Conservation (phyloP, 2,329 filamentous ascomycete genomes). For the Fusarium sulawesiense region DNA sequence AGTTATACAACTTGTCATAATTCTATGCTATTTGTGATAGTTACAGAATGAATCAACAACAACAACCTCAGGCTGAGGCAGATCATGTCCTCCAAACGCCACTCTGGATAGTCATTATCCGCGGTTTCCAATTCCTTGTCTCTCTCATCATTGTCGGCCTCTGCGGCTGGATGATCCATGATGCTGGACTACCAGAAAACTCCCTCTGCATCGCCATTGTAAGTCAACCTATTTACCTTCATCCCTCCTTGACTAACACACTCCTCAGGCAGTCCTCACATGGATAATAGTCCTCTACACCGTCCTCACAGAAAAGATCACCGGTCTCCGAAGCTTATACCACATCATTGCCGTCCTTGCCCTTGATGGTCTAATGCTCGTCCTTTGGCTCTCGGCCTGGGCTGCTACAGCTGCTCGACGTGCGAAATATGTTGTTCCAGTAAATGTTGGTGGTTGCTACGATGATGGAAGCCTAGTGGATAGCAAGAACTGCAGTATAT, state of each 20-base stretch:
- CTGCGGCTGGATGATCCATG: slow-evolving; percentile 54
- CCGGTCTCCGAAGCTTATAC: slow-evolving; percentile 52
- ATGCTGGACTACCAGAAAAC: slow-evolving; percentile 37
- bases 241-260: slow-evolving; percentile 9
- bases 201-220: slow-evolving; percentile 39
- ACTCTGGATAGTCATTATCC: slow-evolving; percentile 56
- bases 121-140: slow-evolving; percentile 56
- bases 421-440: slow-evolving; percentile 50
- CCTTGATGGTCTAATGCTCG: slow-evolving; percentile 57
- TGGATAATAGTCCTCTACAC: slow-evolving; percentile 58
- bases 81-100: slow-evolving; percentile 55
- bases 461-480: slow-evolving; percentile 55
- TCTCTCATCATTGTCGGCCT: slow-evolving; percentile 58
- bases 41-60: slow-evolving; percentile 35
- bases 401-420: slow-evolving; percentile 56
- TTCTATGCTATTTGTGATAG: too few species aligned
- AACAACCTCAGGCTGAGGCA: slow-evolving; percentile 16
- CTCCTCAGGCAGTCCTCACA: slow-evolving; percentile 56
- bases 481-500: slow-evolving; percentile 51
- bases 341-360: slow-evolving; percentile 58
- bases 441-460: slow-evolving; percentile 48
- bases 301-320: slow-evolving; percentile 55
- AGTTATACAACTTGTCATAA: neutral
- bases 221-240: neutral
- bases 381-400: slow-evolving; percentile 62